phyloP scores from a whole-genome alignment of 345 rosid species.

The Melaleuca alternifolia region DNA sequence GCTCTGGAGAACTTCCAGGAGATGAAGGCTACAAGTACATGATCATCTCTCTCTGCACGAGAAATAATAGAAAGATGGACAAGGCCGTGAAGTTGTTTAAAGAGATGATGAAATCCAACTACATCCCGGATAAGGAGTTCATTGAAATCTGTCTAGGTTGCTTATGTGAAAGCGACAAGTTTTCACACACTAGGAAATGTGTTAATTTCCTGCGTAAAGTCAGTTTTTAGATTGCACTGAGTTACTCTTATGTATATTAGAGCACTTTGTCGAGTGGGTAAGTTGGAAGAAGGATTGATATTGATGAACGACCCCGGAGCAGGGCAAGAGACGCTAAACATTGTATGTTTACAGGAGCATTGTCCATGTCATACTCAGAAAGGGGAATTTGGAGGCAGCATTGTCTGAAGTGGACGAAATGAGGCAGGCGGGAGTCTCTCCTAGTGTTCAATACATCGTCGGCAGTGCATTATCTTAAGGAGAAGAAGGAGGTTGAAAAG shows the following conservation, averaged over 20 bases:
- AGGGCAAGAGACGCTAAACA: conserved; percentile 31
- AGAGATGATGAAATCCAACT: conserved; percentile 49
- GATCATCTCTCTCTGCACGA: conserved; percentile 50
- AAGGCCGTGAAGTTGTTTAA: conserved; percentile 41
- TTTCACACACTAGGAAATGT: conserved; percentile 41
- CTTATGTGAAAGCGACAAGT: conserved; percentile 40
- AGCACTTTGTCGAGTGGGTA: conserved; percentile 61
- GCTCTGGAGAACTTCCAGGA: conserved; percentile 46
- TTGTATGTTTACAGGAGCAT: conserved; percentile 46
- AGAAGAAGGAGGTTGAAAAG: conserved; percentile 37
- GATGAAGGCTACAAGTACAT: conserved; percentile 64
- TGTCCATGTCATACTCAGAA: conserved; percentile 44
- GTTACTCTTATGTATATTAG: conserved; percentile 40
- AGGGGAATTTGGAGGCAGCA: conserved; percentile 47
- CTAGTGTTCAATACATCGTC: conserved; percentile 60
- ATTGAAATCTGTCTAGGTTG: conserved; percentile 45
- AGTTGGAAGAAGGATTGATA: conserved; percentile 48
- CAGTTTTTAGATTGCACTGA: conserved; percentile 38
- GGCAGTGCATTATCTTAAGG: conserved; percentile 50
- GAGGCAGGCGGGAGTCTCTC: conserved; percentile 42
- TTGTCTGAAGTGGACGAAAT: conserved; percentile 42
- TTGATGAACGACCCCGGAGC: conserved; percentile 17
- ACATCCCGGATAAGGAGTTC: conserved; percentile 49
- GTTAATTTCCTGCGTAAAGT: conserved; percentile 23
- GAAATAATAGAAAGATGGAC: conserved; percentile 59